These are phyloP conservation scores for Rhododendron griersonianum DNA, from an alignment of 148 eudicot species.

Conservation along the genomic window DNA sequence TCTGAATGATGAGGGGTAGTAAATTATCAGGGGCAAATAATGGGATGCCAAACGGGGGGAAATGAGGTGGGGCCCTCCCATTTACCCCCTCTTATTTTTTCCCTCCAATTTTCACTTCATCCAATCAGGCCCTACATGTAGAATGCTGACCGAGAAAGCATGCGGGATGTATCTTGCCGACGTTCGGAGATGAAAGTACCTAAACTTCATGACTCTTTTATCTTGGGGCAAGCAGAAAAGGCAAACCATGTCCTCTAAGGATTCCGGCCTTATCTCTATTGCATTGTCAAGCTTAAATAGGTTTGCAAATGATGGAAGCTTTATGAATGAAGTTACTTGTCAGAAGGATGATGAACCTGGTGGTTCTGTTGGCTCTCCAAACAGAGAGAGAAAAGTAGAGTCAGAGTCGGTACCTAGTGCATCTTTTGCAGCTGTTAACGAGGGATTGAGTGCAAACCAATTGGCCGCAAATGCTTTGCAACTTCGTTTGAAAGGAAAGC, in stretches of 20 bases:
- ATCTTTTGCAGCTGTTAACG: slow-evolving; percentile 22
- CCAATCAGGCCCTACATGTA: too few relatives aligned
- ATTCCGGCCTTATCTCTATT: slow-evolving; percentile 50
- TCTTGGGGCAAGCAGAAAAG: slow-evolving; percentile 77
- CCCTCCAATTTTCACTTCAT: too few relatives aligned
- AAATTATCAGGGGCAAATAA: too few relatives aligned
- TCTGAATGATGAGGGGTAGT: too few relatives aligned
- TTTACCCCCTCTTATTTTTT: too few relatives aligned
- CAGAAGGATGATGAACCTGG: slow-evolving; percentile 30
- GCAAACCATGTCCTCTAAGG: slow-evolving; percentile 26
- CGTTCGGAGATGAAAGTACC: slow-evolving; percentile 73
- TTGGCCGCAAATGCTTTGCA: slow-evolving; percentile 92
- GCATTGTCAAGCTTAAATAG: slow-evolving; percentile 75
- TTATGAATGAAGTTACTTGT: slow-evolving; percentile 38
- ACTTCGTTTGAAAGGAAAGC: slow-evolving; percentile 84
- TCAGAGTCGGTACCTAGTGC: slow-evolving; percentile 23
- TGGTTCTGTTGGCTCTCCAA: slow-evolving; percentile 21
- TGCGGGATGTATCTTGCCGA: slow-evolving; percentile 34
- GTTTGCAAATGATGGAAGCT: slow-evolving; percentile 78
- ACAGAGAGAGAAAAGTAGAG: slow-evolving; percentile 27
- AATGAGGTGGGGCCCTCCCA: too few relatives aligned
- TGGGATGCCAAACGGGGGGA: too few relatives aligned
- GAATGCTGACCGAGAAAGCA: slow-evolving; percentile 31
- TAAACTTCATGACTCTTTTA: slow-evolving; percentile 58
- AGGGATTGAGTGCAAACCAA: slow-evolving; percentile 80